A percentile compares a stretch with the other conserved stretches of the same genome.
Conservation (phyloP, 1,284 basidiomycete species). For the Paramarasmius palmivorus region DNA sequence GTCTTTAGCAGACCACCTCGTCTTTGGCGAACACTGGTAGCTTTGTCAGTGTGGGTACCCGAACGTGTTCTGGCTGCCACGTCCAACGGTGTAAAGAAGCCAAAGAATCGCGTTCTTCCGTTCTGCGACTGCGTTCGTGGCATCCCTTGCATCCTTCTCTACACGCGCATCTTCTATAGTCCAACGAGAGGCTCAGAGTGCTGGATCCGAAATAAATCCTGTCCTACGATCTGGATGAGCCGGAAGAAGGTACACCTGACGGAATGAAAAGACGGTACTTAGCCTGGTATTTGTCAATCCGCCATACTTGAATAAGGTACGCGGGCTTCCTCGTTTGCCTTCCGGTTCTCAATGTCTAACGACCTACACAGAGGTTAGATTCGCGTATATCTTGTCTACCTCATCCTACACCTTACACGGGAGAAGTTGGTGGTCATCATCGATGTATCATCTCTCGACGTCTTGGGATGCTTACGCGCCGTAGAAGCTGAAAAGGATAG, state of each 20-base stretch:
- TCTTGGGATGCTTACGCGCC: constrained; percentile 34
- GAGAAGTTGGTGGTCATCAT: constrained; percentile 38
- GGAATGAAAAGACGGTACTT: constrained; percentile 33
- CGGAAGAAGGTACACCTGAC: constrained; percentile 35
- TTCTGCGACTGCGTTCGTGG: no score
- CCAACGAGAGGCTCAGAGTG: constrained; percentile 40
- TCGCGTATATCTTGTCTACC: constrained; percentile 33
- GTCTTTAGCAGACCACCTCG: no score
- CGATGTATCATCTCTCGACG: constrained; percentile 42
- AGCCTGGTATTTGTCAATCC: constrained; percentile 42
- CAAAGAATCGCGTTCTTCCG: no score
- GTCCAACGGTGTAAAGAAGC: no score
- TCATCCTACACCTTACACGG: constrained; percentile 31
- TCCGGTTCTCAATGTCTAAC: no score
- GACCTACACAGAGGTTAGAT: constrained; percentile 44
- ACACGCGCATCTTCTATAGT: no score
- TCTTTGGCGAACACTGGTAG: no score
- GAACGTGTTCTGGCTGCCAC: no score
- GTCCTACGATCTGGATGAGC: constrained; percentile 43
- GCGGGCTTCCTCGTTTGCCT: constrained; percentile 7
- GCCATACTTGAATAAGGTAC: constrained; percentile 46
- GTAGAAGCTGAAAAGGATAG: constrained; percentile 33
- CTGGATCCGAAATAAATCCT: constrained; percentile 37
- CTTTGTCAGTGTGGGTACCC: no score
- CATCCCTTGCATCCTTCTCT: no score